Conservation (phyloP, 2,329 filamentous ascomycete genomes). For the Aspergillus aculeatinus region DNA sequence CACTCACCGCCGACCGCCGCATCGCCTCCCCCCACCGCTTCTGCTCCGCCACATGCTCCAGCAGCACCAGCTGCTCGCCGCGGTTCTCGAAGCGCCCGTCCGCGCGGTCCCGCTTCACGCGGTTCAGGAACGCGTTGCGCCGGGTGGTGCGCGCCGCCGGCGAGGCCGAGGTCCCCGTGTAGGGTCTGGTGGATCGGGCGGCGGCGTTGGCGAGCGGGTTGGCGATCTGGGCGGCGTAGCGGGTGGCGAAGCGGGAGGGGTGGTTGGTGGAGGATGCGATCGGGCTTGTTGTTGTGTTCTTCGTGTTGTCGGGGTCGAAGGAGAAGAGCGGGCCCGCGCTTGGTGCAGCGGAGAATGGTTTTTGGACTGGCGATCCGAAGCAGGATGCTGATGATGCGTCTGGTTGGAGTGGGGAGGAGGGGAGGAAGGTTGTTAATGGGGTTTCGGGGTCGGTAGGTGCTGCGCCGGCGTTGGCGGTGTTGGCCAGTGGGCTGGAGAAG, state of each 20-base stretch:
- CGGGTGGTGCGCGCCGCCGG: constrained; percentile 34
- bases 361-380: background rate
- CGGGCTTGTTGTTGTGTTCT: background rate
- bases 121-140: constrained; percentile 43
- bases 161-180: constrained; percentile 22
- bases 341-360: background rate
- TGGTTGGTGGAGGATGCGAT: background rate
- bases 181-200: background rate
- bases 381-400: background rate
- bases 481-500: background rate
- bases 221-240: constrained; percentile 30
- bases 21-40: constrained; percentile 42
- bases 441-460: too few relatives aligned
- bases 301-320: background rate
- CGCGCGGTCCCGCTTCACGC: constrained; percentile 42
- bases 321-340: background rate
- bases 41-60: constrained; percentile 42
- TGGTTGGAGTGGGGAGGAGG: background rate
- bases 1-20: constrained; percentile 32
- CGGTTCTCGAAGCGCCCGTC: constrained; percentile 39
- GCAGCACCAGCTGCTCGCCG: constrained; percentile 45
- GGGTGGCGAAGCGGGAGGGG: constrained; percentile 23
- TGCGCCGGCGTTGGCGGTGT: background rate
- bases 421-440: background rate
- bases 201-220: constrained; percentile 24